These are phyloP conservation scores for Letharia lupina DNA, from an alignment of 495 filamentous ascomycete genomes.

Conservation along the genomic window DNA sequence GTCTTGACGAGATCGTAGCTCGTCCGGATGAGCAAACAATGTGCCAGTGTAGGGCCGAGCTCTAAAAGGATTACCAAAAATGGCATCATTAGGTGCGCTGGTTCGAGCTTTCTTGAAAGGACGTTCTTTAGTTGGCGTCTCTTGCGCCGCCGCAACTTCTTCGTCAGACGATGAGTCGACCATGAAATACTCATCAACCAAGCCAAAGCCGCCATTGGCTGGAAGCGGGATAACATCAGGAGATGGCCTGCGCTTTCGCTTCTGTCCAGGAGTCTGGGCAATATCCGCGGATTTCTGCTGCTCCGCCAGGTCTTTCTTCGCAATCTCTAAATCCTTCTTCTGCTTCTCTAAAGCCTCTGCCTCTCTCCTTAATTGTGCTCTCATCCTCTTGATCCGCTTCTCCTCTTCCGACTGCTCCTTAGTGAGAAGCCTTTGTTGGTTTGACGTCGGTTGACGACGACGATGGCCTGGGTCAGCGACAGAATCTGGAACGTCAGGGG, in stretches of 20 bases:
- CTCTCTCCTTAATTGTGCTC: slow-evolving; percentile 6
- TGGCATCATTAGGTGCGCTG: neutral
- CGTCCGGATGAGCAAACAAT: neutral
- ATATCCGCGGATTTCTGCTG: slow-evolving; percentile 1
- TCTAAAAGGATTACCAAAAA: slow-evolving; percentile 7
- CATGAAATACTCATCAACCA: slow-evolving; percentile 38
- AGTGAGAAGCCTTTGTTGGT: neutral
- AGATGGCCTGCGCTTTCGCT: slow-evolving; percentile 37
- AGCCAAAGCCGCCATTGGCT: slow-evolving; percentile 36
- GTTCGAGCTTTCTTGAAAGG: slow-evolving; percentile 13
- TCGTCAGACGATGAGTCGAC: slow-evolving; percentile 31
- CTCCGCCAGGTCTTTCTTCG: slow-evolving; percentile 14
- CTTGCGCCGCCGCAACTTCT: slow-evolving; percentile 23
- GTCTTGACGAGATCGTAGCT: neutral
- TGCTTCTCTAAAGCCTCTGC: slow-evolving; percentile 7
- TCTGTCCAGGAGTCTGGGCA: slow-evolving; percentile 23
- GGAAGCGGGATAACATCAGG: slow-evolving; percentile 43
- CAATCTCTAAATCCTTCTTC: slow-evolving; percentile 2
- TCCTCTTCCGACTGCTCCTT: slow-evolving; percentile 12
- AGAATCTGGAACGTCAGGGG: neutral
- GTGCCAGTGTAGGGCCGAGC: slow-evolving; percentile 19
- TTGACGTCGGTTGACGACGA: neutral
- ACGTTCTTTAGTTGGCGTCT: slow-evolving; percentile 4
- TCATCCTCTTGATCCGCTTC: slow-evolving; percentile 6
- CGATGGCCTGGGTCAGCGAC: neutral